Conservation (phyloP, 257 asterid genomes). For the Salvia rosmarinus region DNA sequence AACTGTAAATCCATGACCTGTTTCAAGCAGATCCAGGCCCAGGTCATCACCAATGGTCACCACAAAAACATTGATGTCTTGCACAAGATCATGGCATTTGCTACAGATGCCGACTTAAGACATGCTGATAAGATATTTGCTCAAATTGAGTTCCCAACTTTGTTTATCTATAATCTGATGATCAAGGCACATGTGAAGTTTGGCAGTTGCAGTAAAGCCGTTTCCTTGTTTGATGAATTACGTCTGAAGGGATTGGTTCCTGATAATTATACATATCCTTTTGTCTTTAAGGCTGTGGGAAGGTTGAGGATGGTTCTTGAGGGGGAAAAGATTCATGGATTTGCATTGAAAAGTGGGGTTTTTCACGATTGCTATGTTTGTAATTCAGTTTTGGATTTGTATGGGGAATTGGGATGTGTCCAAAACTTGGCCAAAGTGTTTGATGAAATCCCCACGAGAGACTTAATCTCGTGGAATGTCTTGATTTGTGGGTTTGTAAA, state of each 20-base stretch:
- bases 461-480: constrained; percentile 74
- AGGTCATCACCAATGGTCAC: constrained; percentile 57
- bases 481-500: constrained; percentile 66
- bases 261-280: constrained; percentile 81
- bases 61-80: constrained; percentile 61
- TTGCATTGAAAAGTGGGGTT: constrained; percentile 68
- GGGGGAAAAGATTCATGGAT: constrained; percentile 82
- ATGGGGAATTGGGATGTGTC: constrained; percentile 55
- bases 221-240: constrained; percentile 70
- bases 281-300: constrained; percentile 72
- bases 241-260: constrained; percentile 63
- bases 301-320: constrained; percentile 48
- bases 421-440: constrained; percentile 57
- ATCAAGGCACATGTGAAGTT: constrained; percentile 62
- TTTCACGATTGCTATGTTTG: constrained; percentile 63
- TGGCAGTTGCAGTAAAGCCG: constrained; percentile 47
- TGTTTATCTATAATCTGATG: constrained; percentile 73
- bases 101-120: constrained; percentile 46
- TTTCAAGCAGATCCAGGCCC: constrained; percentile 72
- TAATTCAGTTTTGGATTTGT: constrained; percentile 74
- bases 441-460: constrained; percentile 69
- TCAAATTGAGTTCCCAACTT: constrained; percentile 50
- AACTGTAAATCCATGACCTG: constrained; percentile 62
- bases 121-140: constrained; percentile 63
- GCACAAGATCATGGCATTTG: constrained; percentile 71